Evolutionary conservation across 371 early-diverging fungal species (phyloP).

Genomic region (Mortierella sp.): DNA sequence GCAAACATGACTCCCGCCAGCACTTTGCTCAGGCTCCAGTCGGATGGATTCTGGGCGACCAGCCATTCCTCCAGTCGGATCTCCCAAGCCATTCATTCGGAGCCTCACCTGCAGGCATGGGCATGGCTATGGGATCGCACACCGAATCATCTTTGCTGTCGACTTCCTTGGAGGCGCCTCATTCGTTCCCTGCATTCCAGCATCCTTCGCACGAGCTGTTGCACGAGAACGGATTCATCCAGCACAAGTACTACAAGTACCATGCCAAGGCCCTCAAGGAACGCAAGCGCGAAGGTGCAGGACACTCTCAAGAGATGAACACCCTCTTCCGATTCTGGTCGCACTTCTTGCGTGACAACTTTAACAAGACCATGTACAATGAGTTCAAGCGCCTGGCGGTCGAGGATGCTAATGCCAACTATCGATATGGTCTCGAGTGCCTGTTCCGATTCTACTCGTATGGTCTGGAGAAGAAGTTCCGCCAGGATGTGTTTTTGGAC

Average conservation of each 20-base stretch:
- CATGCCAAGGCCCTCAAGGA: slow-evolving; percentile 95
- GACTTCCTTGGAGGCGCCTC: slow-evolving; percentile 64
- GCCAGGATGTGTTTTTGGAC: slow-evolving; percentile 85
- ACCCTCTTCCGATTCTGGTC: slow-evolving; percentile 98
- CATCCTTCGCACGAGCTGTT: slow-evolving; percentile 95
- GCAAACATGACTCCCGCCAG: slow-evolving; percentile 70
- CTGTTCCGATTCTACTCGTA: slow-evolving; percentile 97
- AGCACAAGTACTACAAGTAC: slow-evolving; percentile 96
- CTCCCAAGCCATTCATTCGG: slow-evolving; percentile 35
- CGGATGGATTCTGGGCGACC: slow-evolving; percentile 85
- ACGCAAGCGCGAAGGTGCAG: slow-evolving; percentile 91
- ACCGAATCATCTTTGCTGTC: slow-evolving; percentile 53
- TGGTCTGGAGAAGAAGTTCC: slow-evolving; percentile 92
- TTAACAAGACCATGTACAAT: slow-evolving; percentile 91
- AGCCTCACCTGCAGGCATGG: slow-evolving; percentile 35
- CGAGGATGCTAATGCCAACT: slow-evolving; percentile 91
- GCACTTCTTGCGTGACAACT: slow-evolving; percentile 96
- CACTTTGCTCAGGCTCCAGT: slow-evolving; percentile 84
- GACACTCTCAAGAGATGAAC: slow-evolving; percentile 97
- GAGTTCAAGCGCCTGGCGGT: slow-evolving; percentile 93
- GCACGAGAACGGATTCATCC: slow-evolving; percentile 94
- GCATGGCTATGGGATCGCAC: slow-evolving; percentile 41
- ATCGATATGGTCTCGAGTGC: slow-evolving; percentile 96
- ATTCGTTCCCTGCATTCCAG: slow-evolving; percentile 88
- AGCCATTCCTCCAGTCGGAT: slow-evolving; percentile 46